Base-by-base conservation (phyloP, 2,329 filamentous ascomycete genomes). In the Colletotrichum gigasporum region DNA sequence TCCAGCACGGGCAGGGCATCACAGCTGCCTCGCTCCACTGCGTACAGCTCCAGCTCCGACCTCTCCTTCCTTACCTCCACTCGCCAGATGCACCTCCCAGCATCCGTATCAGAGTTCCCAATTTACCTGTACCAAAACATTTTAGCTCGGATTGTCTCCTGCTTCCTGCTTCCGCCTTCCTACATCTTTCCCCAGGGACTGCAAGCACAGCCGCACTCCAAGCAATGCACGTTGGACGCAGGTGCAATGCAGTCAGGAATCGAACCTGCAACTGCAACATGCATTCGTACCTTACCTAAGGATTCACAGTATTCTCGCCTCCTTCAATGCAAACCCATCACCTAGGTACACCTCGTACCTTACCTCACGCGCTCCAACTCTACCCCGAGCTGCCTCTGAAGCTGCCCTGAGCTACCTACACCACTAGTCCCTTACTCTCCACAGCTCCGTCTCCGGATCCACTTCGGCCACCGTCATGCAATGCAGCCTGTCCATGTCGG, bases 111-210 rank as follows among this genome's bases (percentile, higher is more conserved):
- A 24, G 5, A 16, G 10, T 53, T 53, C 30, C 34, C 35, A 44
- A 20, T 14, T 30, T 44, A 34, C 14, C 16, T 30, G n/a, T 34
- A 51, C 42, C 52, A 26, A 57, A 26, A 44, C 14, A 47, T 24
- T 54, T 62, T 62, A 57, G 58, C 58, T 62, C 51, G 54, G 26
- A 56, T 39, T 30, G 32, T 48, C 30, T 45, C 44, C 45, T 52
- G 28, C 44, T 26, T 51, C 47, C 16, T 54, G 37, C 48, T 28
- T 28, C 55, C 56, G 16, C 51, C 32, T 32, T 8, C 11, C 30
- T 48, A 20, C 53, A 57, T 63, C 55, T 30, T 59, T 45, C 56
- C 32, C 32, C 55, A 24, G 50, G 54, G n/a, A 59, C 55, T 48
- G 35, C 26, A 30, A 45, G 47, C 55, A 64, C 55, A 30, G 54